phyloP scores from a whole-genome alignment of 1,139 yeast species.

The Magnusiomyces starmeri region DNA sequence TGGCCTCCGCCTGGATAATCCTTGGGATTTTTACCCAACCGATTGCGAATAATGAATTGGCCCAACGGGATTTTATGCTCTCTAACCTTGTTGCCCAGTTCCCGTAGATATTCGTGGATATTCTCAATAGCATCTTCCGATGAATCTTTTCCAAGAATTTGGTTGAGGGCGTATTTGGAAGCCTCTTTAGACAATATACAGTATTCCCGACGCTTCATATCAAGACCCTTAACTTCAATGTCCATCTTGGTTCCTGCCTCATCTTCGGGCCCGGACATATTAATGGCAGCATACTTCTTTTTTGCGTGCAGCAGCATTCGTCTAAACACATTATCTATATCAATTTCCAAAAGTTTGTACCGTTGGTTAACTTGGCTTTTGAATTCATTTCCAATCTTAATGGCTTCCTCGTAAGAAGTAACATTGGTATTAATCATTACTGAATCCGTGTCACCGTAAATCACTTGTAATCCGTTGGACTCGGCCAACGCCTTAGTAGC shows the following conservation, averaged over 20 bases:
- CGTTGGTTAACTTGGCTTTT: conserved; percentile 82
- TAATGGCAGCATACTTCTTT: conserved; percentile 95
- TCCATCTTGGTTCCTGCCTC: conserved; percentile 39
- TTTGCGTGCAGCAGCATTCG: conserved; percentile 85
- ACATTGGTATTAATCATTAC: conserved; percentile 96
- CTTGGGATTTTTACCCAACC: conserved; percentile 38
- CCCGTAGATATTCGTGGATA: conserved; percentile 66
- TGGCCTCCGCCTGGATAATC: conserved; percentile 45
- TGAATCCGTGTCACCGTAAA: conserved; percentile 98
- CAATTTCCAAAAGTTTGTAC: conserved; percentile 82
- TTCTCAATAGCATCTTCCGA: conserved; percentile 71
- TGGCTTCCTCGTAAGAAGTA: conserved; percentile 60
- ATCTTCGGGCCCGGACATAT: conserved; percentile 40
- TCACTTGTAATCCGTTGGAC: conserved; percentile 70
- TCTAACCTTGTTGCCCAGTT: conserved; percentile 50
- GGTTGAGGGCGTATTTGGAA: conserved; percentile 66
- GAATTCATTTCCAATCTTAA: conserved; percentile 77
- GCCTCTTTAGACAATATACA: conserved; percentile 89
- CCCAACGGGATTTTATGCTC: conserved; percentile 55
- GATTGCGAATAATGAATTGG: conserved; percentile 42
- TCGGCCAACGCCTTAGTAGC: conserved; percentile 93
- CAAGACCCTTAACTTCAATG: conserved; percentile 91
- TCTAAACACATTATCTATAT: conserved; percentile 87
- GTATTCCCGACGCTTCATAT: conserved; percentile 94
- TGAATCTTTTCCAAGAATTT: conserved; percentile 64